Conservation (phyloP, 345 rosid species). For the Eucalyptus pumila region DNA sequence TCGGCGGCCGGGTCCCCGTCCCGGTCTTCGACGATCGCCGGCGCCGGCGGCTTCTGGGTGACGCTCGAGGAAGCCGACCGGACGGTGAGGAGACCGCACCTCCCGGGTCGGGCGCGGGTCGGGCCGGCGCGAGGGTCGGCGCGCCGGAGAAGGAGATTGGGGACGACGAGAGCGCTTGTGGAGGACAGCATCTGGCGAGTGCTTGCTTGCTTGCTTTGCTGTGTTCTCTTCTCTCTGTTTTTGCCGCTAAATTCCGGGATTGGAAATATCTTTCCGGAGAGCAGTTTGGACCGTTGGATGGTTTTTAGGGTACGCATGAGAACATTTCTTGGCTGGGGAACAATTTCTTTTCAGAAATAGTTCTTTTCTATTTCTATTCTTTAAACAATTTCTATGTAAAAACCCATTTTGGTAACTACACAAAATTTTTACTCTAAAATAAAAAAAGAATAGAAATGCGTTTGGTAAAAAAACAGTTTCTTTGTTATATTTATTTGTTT, state of each 20-base stretch:
- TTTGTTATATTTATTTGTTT: too few relatives aligned
- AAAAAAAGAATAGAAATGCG: too few relatives aligned
- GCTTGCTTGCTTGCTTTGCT: neutral
- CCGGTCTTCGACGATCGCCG: neutral
- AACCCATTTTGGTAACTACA: too few relatives aligned
- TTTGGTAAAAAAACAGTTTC: too few relatives aligned
- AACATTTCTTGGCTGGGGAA: too few relatives aligned
- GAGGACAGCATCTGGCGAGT: constrained; percentile 24
- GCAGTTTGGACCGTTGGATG: neutral
- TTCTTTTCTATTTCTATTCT: too few relatives aligned
- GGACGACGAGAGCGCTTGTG: constrained; percentile 11
- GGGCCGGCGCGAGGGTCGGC: neutral
- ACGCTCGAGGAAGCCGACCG: constrained; percentile 25
- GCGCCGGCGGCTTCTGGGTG: constrained; percentile 5
- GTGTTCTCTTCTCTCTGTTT: neutral
- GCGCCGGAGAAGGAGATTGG: neutral
- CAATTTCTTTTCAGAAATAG: too few relatives aligned
- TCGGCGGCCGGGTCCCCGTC: constrained; percentile 8
- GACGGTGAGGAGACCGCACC: neutral
- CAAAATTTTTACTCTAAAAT: too few relatives aligned
- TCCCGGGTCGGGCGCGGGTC: neutral
- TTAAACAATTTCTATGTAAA: too few relatives aligned
- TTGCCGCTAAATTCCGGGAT: neutral
- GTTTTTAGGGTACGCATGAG: too few relatives aligned
- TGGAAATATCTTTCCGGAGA: neutral